Base-by-base conservation (phyloP, 257 asterid genomes). In the Gentiana straminea region DNA sequence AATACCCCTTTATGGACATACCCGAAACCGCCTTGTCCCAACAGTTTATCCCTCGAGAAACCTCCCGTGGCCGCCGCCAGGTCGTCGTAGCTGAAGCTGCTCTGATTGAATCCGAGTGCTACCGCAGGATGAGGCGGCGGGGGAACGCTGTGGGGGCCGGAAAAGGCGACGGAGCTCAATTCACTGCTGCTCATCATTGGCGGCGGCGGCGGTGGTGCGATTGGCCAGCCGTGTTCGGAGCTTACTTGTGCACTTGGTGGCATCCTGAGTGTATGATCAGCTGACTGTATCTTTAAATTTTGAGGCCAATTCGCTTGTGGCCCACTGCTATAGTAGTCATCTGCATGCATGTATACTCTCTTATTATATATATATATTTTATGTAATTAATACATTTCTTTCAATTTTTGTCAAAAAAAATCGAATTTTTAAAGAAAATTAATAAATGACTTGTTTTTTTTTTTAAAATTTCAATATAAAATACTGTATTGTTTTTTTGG, bases 131-230 rank as follows among this genome's bases (percentile, higher is more conserved):
- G 83, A 0, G 84, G 86, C 10, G 94, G 84, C 37, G 55, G 1
- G 0, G 84, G 65, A 0, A 79, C 59, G 1, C 63, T 68, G 61
- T 71, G 64, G 0, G 86, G 81, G 0, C 94, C 93, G 0, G 93
- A 83, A 52, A 63, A 89, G 0, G 76, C 84, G 0, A 74, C 69
- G 0, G 96, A 82, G 72, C 80, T 79, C 74, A 78, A 15, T 13
- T 84, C 90, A 61, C 81, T 70, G 64, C 94, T 84, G 62, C 55
- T 64, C 81, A 71, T 51, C 83, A 77, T 73, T 10, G 95, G 91
- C 0, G 86, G 96, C 0, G 94, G 97, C 0, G 97, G 97, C 1
- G 97, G 97, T 0, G 95, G 92, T 13, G 64, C 76, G 3, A 73
- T 60, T 32, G 80, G 70, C 95, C 95, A 84, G 1, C 79, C 60